Evolutionary conservation across 495 filamentous ascomycete species (phyloP), one percentile per base, ranked within the genome.

Genomic region (Neurospora sp.): DNA sequence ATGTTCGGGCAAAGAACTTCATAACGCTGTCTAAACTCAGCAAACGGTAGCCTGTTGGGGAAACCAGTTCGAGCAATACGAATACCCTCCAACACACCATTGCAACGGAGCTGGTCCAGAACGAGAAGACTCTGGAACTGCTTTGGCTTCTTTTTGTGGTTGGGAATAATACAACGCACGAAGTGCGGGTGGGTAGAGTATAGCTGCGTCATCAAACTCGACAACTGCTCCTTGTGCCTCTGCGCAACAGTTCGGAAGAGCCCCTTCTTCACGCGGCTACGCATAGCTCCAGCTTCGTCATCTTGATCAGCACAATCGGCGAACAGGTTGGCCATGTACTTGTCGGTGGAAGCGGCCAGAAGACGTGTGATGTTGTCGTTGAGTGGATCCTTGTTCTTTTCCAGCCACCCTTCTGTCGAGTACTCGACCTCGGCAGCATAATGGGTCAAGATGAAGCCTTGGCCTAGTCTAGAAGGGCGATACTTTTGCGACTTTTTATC

Each of bases 391-490:
- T 99, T 99, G 83, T 99, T 99, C 87, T 98, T 99, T 80, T 98
- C 95, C 39, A 99, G 86, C 96, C 96, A 99, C 69, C 92, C 93
- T 31, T 95, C 90, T 0, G 96, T 99, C 12, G 90, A 92, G 80
- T 99, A 99, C 80, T 99, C 96, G 1, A 99, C 96, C 81, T 97
- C 96, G 18, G 96, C 93, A 10, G 96, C 96, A 77, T 99, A 99
- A 78, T 99, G 96, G 3, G 96, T 99, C n/a, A 99, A 88, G 79
- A 97, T 90, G 78, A 99, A 99, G 1, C 96, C 96, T 79, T 97
- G 94, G 3, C 88, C 92, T 39, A 98, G 87, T 40, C 96, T 90
- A 66, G 95, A 93, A 8, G 93, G 87, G 38, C 93, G 90, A 81
- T 98, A 99, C 81, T 99, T 98, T 41, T 91, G 88, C 40, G 94